Evolutionary conservation across 2,329 filamentous ascomycete species (phyloP), one percentile per base, ranked within the genome.

Genomic region (Colletotrichum caudatum): DNA sequence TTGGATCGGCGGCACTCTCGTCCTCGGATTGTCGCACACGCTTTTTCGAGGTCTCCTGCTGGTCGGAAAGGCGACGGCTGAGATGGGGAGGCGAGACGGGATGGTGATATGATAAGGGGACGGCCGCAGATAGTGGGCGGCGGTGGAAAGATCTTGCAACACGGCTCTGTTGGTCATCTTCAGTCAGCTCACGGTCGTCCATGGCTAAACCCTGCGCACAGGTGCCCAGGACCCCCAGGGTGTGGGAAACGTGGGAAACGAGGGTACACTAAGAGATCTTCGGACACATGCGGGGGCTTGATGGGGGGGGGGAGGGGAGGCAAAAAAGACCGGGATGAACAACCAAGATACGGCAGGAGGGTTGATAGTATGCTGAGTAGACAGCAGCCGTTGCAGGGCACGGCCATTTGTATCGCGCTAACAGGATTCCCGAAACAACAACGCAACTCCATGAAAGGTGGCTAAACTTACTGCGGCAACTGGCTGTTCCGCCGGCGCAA

Each of bases 1-100:
- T 75, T 69, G 80, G 78, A 51, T 83, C 83, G 20, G 77, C 75
- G 9, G 80, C 77, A 71, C 83, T 82, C 12, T 86, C 84, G n/a
- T 87, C 84, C 29, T 77, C 77, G 20, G 76, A 65, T 37, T 78
- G 75, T 79, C 84, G 79, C 75, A 80, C 74, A 75, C 83, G 79
- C 74, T 81, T 63, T 75, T 73, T 44, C 75, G 79, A 80, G 16
- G 81, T 83, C 50, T 89, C 87, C 73, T 87, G 85, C 75, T 88
- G 87, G 65, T 90, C 88, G 2, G 88, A 90, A 50, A 90, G 81
- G 33, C 88, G 87, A 48, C 88, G 85, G 66, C 81, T 79, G 35
- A 87, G 74, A 58, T 82, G 83, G 20, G 88, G 85, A 57, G 88
- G 88, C 1, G 87, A 89, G 81, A 79, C 23, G 84, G 81, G 58